Conservation (phyloP, 192 early-diverging fungal genomes). For the Gigaspora rosea region DNA sequence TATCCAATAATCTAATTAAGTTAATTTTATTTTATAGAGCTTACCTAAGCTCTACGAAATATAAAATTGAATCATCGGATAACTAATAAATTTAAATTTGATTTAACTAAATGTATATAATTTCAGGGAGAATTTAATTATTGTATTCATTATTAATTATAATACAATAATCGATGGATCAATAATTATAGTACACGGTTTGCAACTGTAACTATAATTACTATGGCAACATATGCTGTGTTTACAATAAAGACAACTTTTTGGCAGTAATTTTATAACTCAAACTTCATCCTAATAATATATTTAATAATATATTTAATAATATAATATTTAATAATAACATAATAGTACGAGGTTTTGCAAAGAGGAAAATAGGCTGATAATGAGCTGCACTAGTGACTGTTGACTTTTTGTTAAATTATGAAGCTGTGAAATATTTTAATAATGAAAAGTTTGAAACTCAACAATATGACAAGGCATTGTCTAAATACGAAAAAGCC, state of each 20-base stretch:
- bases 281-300: slow-evolving; percentile 32
- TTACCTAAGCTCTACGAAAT: too few species aligned
- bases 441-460: slow-evolving; percentile 92
- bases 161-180: slow-evolving; percentile 17
- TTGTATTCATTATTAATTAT: too few species aligned
- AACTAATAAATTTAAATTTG: too few species aligned
- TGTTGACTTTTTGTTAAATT: slow-evolving; percentile 96
- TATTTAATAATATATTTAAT: neutral
- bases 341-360: slow-evolving; percentile 67
- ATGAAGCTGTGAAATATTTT: slow-evolving; percentile 93
- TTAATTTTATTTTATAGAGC: too few species aligned
- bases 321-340: neutral
- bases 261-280: slow-evolving; percentile 62
- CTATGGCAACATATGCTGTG: slow-evolving; percentile 76
- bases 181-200: slow-evolving; percentile 57
- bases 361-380: slow-evolving; percentile 94
- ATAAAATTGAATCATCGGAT: too few species aligned
- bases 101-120: too few species aligned
- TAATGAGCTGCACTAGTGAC: slow-evolving; percentile 90
- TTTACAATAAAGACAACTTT: slow-evolving; percentile 89
- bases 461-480: slow-evolving; percentile 83
- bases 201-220: slow-evolving; percentile 60
- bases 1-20: too few species aligned
- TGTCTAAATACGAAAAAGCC: slow-evolving; percentile 89
- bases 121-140: too few species aligned